phyloP scores from a whole-genome alignment of 169 alveolate genomes.

The Eimeria tenella region DNA sequence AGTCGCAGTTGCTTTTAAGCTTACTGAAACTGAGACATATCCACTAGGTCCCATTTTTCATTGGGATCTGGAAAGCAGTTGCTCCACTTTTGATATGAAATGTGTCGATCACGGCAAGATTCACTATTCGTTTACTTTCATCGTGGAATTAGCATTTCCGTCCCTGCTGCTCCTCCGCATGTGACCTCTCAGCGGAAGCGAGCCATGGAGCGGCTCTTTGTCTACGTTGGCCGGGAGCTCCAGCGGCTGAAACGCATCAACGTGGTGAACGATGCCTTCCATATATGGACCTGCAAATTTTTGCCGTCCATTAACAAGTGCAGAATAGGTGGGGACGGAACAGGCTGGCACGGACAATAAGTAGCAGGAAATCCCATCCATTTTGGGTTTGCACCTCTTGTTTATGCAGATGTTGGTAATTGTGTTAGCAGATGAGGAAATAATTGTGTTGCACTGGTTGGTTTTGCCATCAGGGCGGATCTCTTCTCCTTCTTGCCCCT shows the following conservation, averaged over 20 bases:
- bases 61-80: no score
- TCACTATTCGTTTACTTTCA: no score
- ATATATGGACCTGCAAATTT: constrained; percentile 59
- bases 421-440: neutral
- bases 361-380: neutral
- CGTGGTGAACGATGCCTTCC: constrained; percentile 78
- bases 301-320: constrained; percentile 75
- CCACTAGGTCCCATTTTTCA: no score
- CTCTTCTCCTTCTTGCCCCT: constrained; percentile 65
- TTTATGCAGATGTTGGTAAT: neutral
- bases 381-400: neutral
- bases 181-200: constrained; percentile 12
- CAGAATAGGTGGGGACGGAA: constrained; percentile 66
- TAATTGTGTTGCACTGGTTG: neutral
- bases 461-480: constrained; percentile 65
- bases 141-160: no score
- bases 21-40: neutral
- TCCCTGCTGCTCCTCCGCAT: neutral
- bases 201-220: constrained; percentile 65
- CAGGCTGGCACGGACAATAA: neutral
- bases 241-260: constrained; percentile 70
- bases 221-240: constrained; percentile 50
- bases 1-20: neutral
- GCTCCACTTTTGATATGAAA: no score
- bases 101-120: no score